Conservation (phyloP, 257 asterid genomes). For the Solanum arcanum region DNA sequence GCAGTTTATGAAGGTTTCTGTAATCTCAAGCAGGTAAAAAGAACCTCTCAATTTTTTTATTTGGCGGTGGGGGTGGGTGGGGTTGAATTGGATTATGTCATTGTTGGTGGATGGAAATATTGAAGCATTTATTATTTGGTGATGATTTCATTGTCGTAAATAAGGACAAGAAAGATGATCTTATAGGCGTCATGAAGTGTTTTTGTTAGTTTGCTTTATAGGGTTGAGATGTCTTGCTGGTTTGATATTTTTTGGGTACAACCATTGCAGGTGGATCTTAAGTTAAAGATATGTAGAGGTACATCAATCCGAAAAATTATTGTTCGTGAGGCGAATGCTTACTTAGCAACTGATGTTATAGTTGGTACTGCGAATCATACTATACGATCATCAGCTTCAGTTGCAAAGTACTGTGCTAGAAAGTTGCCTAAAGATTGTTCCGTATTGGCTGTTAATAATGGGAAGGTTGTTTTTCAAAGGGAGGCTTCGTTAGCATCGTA, state of each 20-base stretch:
- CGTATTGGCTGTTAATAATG: constrained; percentile 62
- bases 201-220: not conserved
- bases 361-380: constrained; percentile 67
- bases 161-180: not conserved
- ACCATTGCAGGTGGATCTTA: constrained; percentile 67
- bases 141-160: not conserved
- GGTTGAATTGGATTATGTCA: not conserved
- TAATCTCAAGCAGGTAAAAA: constrained; percentile 73
- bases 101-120: constrained; percentile 36
- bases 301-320: constrained; percentile 55
- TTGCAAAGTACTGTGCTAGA: constrained; percentile 79
- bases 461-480: constrained; percentile 58
- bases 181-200: not conserved
- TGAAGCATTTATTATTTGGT: constrained; percentile 9
- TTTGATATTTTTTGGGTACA: not conserved
- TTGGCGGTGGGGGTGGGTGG: not conserved
- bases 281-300: constrained; percentile 92
- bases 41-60: not conserved
- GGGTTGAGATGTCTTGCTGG: not conserved
- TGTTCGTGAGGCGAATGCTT: constrained; percentile 74
- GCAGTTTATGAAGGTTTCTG: constrained; percentile 95
- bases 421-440: constrained; percentile 69
- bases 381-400: constrained; percentile 56
- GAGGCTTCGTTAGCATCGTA: constrained; percentile 31
- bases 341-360: constrained; percentile 56